Conservation (phyloP, 2,329 filamentous ascomycete species). For the Davidsoniella neocaledoniae region DNA sequence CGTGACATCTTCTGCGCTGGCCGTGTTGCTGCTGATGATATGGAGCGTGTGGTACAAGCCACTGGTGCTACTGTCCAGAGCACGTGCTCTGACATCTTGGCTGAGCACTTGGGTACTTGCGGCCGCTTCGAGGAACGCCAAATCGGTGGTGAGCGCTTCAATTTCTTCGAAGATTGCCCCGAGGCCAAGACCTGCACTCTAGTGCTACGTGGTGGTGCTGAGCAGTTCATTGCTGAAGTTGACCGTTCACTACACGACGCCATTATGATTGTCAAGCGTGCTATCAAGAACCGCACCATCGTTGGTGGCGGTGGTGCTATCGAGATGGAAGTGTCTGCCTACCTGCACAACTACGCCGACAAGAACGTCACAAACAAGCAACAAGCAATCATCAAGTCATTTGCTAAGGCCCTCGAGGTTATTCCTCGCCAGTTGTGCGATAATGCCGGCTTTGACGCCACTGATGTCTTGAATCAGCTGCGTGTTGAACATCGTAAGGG, state of each 20-base stretch:
- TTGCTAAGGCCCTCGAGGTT: slow-evolving; percentile 91
- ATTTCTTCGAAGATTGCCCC: slow-evolving; percentile 94
- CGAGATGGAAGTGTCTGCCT: slow-evolving; percentile 94
- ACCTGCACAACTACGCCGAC: slow-evolving; percentile 84
- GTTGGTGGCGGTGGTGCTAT: slow-evolving; percentile 87
- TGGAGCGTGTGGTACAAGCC: slow-evolving; percentile 90
- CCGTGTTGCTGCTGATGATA: slow-evolving; percentile 75
- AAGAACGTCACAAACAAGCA: slow-evolving; percentile 88
- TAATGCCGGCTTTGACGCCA: slow-evolving; percentile 96
- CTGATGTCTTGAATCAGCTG: slow-evolving; percentile 90
- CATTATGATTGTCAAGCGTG: slow-evolving; percentile 99
- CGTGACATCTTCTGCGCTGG: slow-evolving; percentile 97
- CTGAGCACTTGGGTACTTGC: slow-evolving; percentile 80
- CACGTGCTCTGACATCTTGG: slow-evolving; percentile 86
- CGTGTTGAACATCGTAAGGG: slow-evolving; percentile 93
- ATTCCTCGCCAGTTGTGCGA: slow-evolving; percentile 95
- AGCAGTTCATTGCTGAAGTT: slow-evolving; percentile 98
- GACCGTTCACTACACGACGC: slow-evolving; percentile 96
- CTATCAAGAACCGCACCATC: slow-evolving; percentile 85
- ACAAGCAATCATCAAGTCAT: slow-evolving; percentile 93
- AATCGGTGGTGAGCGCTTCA: slow-evolving; percentile 93
- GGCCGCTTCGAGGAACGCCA: slow-evolving; percentile 87
- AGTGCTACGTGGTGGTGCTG: slow-evolving; percentile 83
- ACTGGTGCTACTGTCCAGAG: slow-evolving; percentile 86
- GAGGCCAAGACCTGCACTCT: slow-evolving; percentile 94